Evolutionary conservation across 2,329 filamentous ascomycete genomes (phyloP), one percentile per base, ranked within the genome.

Genomic region (Aureobasidium sp.): DNA sequence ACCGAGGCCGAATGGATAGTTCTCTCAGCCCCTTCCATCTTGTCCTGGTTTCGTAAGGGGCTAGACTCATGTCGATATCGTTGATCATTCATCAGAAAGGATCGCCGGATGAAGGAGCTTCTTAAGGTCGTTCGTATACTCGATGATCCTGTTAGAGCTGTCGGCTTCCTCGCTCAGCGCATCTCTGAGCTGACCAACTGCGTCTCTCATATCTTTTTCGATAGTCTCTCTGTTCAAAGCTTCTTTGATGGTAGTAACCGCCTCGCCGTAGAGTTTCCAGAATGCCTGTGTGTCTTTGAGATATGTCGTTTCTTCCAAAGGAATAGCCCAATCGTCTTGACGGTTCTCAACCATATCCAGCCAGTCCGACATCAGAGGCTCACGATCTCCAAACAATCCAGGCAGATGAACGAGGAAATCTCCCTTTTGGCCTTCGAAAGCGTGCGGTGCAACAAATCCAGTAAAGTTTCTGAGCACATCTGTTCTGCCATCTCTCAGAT

Each of bases 381-480:
- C 54, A 60, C 66, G 66, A 25, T 66, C 61, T 2, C 53, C 58
- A 21, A 61, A 59, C 10, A 67, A 32, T 6, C 57, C 50, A 7
- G 66, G 67, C 37, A 68, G 65, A 30, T 62, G 63, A 3, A 64
- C 55, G 9, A 66, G 57, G 7, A 67, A 55, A 37, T 63, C 62
- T 29, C 62, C 63, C 47, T 34, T 41, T 25, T 50, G 25, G 27
- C 55, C 62, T 14, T 62, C 55, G 39, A 53, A 63, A 6, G 16
- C 61, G 30, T 58, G 49, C 5, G 39, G 25, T 13, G 6, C 21
- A 1, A 29, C 16, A n/a, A 42, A 53, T 25, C 44, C 54, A 1
- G 76, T 79, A 3, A 79, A 69, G 0, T 55, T 50, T 0, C 29
- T 45, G 10, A 42, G 21, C 16, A 41, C 57, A 39, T 44, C 47